phyloP scores from a whole-genome alignment of 2,329 filamentous ascomycete genomes.

The Atkinsonella hypoxylon region DNA sequence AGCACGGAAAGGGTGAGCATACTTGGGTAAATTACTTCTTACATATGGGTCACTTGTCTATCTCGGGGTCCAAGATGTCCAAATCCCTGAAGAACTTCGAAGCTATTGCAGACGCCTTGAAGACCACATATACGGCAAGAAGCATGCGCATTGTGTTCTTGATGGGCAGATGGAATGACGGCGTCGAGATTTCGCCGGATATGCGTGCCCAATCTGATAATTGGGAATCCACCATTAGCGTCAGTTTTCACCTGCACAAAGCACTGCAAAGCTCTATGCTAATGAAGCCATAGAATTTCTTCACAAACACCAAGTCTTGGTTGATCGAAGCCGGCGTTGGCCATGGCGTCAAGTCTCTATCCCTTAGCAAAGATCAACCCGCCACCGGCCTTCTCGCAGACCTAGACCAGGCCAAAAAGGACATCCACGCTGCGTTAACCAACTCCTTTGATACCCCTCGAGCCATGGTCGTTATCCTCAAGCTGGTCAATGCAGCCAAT shows the following conservation, averaged over 20 bases:
- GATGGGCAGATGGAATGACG: conserved; percentile 79
- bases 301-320: conserved; percentile 43
- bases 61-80: conserved; percentile 88
- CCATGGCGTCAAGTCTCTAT: conserved; percentile 24
- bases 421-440: conserved; percentile 47
- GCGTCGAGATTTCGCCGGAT: conserved; percentile 80
- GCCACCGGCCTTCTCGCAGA: conserved; percentile 25
- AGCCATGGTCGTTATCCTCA: conserved; percentile 66
- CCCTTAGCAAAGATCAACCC: conserved; percentile 21
- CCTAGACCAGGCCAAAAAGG: conserved; percentile 41
- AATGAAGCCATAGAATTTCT: conserved; percentile 39
- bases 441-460: conserved; percentile 82
- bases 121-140: conserved; percentile 58
- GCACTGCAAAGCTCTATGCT: neutral
- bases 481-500: conserved; percentile 71
- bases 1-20: conserved; percentile 37
- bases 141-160: conserved; percentile 78
- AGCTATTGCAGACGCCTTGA: conserved; percentile 75
- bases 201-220: conserved; percentile 61
- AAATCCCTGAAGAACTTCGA: conserved; percentile 95
- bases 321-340: conserved; percentile 31
- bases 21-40: conserved; percentile 95
- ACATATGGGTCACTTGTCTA: conserved; percentile 82
- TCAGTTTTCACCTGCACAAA: conserved; percentile 18
- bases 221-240: conserved; percentile 71